A percentile compares a stretch with the other conserved stretches of the same genome.
phyloP scores from a whole-genome alignment of 768 basidiomycete species.

The Xanthoconium purpureum region DNA sequence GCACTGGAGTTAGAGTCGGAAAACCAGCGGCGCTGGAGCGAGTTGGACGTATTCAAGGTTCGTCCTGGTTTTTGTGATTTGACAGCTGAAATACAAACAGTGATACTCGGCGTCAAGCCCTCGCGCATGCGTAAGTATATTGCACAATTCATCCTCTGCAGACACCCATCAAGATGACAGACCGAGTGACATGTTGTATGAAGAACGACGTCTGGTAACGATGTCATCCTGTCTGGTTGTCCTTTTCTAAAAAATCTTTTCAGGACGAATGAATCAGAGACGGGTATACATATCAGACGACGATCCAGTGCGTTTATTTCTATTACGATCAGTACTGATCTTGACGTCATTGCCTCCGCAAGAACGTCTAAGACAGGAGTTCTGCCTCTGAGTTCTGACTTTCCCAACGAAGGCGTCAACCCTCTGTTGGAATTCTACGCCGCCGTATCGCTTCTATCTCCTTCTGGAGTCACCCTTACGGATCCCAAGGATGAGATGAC shows the following conservation, averaged over 20 bases:
- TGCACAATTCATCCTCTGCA: not conserved
- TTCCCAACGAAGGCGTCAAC: conserved; percentile 89
- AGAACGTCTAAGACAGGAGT: conserved; percentile 52
- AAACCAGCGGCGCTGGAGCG: too few relatives aligned
- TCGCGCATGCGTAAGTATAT: conserved; percentile 75
- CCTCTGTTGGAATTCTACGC: conserved; percentile 90
- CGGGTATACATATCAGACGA: conserved; percentile 85
- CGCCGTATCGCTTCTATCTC: conserved; percentile 69
- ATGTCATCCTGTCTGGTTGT: conserved; percentile 1
- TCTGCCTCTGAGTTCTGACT: conserved; percentile 87
- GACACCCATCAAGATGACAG: conserved; percentile 32
- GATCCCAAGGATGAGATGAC: conserved; percentile 73
- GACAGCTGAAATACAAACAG: conserved; percentile 35
- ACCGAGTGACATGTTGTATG: conserved; percentile 91
- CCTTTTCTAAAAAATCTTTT: not conserved
- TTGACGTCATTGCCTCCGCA: not conserved
- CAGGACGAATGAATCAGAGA: conserved; percentile 83
- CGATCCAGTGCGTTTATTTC: conserved; percentile 54
- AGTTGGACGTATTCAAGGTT: too few relatives aligned
- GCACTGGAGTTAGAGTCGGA: too few relatives aligned
- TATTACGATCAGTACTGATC: not conserved
- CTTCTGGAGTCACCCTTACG: conserved; percentile 76
- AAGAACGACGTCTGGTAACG: conserved; percentile 70
- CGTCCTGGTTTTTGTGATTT: not conserved
- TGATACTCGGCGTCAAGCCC: conserved; percentile 90